A percentile compares a stretch with the other conserved stretches of the same genome.
Conservation (phyloP, 1,139 yeast genomes). For the Hansenula sp. region DNA sequence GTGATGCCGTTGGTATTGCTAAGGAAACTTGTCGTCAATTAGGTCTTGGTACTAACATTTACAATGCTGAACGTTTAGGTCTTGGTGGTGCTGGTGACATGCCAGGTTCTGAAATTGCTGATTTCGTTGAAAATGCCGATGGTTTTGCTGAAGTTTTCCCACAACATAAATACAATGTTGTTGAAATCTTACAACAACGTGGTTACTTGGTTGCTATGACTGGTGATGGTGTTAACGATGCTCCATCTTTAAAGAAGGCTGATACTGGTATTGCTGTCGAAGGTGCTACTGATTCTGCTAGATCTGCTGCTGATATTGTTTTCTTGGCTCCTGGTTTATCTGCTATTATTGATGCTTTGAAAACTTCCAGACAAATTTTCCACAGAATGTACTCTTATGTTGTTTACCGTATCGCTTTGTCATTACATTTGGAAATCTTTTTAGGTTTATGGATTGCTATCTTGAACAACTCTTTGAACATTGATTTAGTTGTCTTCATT, state of each 20-base stretch:
- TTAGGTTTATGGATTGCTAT: constrained; percentile 93
- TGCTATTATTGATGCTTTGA: constrained; percentile 90
- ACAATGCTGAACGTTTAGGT: constrained; percentile 96
- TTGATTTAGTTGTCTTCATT: constrained; percentile 87
- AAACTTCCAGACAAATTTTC: constrained; percentile 95
- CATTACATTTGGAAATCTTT: constrained; percentile 88
- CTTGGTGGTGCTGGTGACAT: constrained; percentile 94
- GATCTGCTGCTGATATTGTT: constrained; percentile 95
- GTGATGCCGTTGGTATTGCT: constrained; percentile 99
- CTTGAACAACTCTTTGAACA: constrained; percentile 76
- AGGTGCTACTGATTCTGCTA: constrained; percentile 96
- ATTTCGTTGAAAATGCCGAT: constrained; percentile 93
- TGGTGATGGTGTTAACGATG: constrained; percentile 98
- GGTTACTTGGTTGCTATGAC: constrained; percentile 97
- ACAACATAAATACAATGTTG: constrained; percentile 91
- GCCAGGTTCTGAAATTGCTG: constrained; percentile 96
- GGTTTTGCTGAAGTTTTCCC: constrained; percentile 98
- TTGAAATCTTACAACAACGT: constrained; percentile 83
- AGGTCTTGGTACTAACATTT: constrained; percentile 94
- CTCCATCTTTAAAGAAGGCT: constrained; percentile 94
- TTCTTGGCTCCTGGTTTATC: constrained; percentile 96
- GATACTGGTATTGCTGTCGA: constrained; percentile 97
- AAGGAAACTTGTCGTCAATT: constrained; percentile 98
- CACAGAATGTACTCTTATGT: constrained; percentile 97
- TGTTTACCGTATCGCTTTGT: constrained; percentile 93